Evolutionary conservation across 768 basidiomycete genomes (phyloP).

Genomic region (Roridomyces roridus): DNA sequence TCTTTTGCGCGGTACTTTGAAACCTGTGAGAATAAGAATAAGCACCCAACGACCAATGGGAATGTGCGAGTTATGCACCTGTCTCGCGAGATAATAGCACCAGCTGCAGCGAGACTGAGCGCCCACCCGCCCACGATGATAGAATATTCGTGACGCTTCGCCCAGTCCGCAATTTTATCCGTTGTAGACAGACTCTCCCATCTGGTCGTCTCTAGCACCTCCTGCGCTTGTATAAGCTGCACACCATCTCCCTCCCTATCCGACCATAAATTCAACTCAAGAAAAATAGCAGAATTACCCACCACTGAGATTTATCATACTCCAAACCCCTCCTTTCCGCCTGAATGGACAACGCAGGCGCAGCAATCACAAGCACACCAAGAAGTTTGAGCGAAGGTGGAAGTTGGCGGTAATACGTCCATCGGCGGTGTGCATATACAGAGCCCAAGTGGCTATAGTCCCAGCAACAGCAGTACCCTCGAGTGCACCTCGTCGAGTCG

Average conservation of each 20-base stretch:
- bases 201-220: constrained; percentile 40
- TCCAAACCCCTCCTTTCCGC: constrained; percentile 72
- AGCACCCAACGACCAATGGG: not conserved
- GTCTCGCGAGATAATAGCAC: constrained; percentile 72
- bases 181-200: constrained; percentile 59
- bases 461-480: constrained; percentile 62
- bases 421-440: constrained; percentile 59
- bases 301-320: constrained; percentile 74
- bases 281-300: constrained; percentile 24
- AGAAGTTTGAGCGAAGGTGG: constrained; percentile 74
- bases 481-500: constrained; percentile 63
- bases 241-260: constrained; percentile 59
- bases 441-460: constrained; percentile 56
- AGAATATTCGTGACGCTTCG: constrained; percentile 69
- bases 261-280: not conserved
- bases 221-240: constrained; percentile 58
- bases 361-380: constrained; percentile 64
- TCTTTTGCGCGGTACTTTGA: constrained; percentile 65
- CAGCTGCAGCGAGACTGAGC: constrained; percentile 65
- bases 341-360: constrained; percentile 70
- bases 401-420: constrained; percentile 64
- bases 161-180: constrained; percentile 70
- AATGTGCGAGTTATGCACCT: constrained; percentile 40
- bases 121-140: constrained; percentile 81
- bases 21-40: constrained; percentile 38